phyloP scores from a whole-genome alignment of 768 basidiomycete species.

The Termitomyces sp. region DNA sequence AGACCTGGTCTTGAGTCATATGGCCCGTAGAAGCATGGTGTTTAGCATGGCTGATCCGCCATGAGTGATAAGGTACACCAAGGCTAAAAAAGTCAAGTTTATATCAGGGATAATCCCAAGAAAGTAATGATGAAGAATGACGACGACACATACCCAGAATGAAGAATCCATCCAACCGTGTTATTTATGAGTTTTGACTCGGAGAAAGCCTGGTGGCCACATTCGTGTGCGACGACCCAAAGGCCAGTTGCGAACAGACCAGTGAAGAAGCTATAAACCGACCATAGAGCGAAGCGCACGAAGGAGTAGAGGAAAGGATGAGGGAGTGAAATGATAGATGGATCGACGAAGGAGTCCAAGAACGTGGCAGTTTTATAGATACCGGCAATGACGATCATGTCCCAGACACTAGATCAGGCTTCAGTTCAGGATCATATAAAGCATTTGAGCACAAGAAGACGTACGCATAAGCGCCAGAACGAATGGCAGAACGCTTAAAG shows the following conservation, averaged over 20 bases:
- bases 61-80: slow-evolving; percentile 95
- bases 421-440: neutral
- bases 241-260: slow-evolving; percentile 89
- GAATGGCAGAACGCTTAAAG: slow-evolving; percentile 83
- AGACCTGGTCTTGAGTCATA: slow-evolving; percentile 94
- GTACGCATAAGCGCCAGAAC: slow-evolving; percentile 75
- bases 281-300: slow-evolving; percentile 67
- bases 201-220: slow-evolving; percentile 95
- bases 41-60: slow-evolving; percentile 91
- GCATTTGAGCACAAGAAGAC: slow-evolving; percentile 18
- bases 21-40: slow-evolving; percentile 95
- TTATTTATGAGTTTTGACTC: slow-evolving; percentile 91
- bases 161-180: slow-evolving; percentile 86
- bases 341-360: slow-evolving; percentile 59
- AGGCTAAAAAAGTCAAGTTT: slow-evolving; percentile 43
- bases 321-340: slow-evolving; percentile 48
- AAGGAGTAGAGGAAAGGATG: slow-evolving; percentile 58
- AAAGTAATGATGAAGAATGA: neutral
- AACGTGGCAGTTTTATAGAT: slow-evolving; percentile 65
- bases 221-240: slow-evolving; percentile 94
- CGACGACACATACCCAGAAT: slow-evolving; percentile 63
- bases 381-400: slow-evolving; percentile 61
- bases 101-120: slow-evolving; percentile 15
- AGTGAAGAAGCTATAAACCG: slow-evolving; percentile 72
- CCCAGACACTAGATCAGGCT: slow-evolving; percentile 54